Conservation (phyloP, 805 yeast genomes). For the Ascoidea tarda region DNA sequence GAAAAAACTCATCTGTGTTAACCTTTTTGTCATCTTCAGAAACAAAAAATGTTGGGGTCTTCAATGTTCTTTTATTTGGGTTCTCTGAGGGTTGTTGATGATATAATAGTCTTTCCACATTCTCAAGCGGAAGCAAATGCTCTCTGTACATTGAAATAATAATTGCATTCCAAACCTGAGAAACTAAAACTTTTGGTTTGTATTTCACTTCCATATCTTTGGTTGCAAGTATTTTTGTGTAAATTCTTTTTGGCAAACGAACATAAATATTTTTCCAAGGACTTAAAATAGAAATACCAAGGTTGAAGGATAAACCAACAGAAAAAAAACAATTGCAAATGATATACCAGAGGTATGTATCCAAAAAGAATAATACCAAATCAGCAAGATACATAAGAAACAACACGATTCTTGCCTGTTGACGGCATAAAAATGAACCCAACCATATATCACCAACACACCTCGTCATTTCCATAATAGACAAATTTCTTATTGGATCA, state of each 20-base stretch:
- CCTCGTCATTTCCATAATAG: slow-evolving; percentile 68
- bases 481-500: slow-evolving; percentile 88
- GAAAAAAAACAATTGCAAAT: slow-evolving; percentile 90
- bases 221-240: slow-evolving; percentile 93
- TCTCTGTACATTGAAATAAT: slow-evolving; percentile 72
- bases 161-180: slow-evolving; percentile 78
- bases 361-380: slow-evolving; percentile 90
- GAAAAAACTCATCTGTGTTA: slow-evolving; percentile 36
- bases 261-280: slow-evolving; percentile 99
- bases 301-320: slow-evolving; percentile 92
- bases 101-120: slow-evolving; percentile 51
- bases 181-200: slow-evolving; percentile 40
- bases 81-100: slow-evolving; percentile 29
- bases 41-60: slow-evolving; percentile 67
- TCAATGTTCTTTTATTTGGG: slow-evolving; percentile 26
- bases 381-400: slow-evolving; percentile 90
- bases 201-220: slow-evolving; percentile 30
- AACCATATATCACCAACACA: slow-evolving; percentile 94
- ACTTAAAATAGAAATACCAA: slow-evolving; percentile 96
- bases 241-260: slow-evolving; percentile 95
- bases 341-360: slow-evolving; percentile 98
- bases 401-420: slow-evolving; percentile 78
- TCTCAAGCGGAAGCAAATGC: slow-evolving; percentile 61
- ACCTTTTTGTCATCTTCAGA: slow-evolving; percentile 69
- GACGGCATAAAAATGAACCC: slow-evolving; percentile 56